These are phyloP conservation scores for Hyparrhenia diplandra DNA, from an alignment of 176 grass and related monocot genomes.

Conservation along the genomic window DNA sequence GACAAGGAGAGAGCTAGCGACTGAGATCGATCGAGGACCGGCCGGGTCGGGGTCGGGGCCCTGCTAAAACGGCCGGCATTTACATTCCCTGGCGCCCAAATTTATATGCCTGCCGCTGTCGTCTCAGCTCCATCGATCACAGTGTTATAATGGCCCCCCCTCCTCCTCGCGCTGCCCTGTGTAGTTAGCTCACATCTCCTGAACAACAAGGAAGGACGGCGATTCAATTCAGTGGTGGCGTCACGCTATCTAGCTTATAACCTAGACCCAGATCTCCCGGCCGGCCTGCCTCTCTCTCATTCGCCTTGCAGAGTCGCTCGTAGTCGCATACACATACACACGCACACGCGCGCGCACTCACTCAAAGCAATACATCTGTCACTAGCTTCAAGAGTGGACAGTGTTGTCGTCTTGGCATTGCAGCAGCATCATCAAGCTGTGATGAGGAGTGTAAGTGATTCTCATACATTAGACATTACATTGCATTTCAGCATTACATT, in stretches of 20 bases:
- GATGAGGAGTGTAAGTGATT: constrained; percentile 16
- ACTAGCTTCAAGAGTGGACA: neutral
- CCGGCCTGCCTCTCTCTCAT: too few relatives aligned
- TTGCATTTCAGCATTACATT: too few relatives aligned
- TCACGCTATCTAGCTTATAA: neutral
- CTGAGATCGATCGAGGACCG: too few relatives aligned
- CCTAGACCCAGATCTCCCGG: too few relatives aligned
- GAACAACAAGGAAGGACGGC: neutral
- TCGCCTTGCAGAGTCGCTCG: too few relatives aligned
- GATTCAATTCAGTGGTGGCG: neutral
- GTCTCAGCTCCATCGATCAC: neutral
- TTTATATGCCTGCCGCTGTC: constrained; percentile 1
- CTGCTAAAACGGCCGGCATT: neutral
- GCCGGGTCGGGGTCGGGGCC: too few relatives aligned
- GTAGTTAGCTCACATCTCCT: neutral
- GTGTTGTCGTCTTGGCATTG: neutral
- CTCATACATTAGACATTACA: neutral
- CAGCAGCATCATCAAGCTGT: neutral
- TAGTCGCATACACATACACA: too few relatives aligned
- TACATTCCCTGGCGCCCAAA: constrained; percentile 6
- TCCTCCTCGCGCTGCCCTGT: too few relatives aligned
- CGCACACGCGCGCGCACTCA: too few relatives aligned
- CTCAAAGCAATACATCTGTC: neutral
- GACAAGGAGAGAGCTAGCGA: too few relatives aligned
- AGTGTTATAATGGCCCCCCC: too few relatives aligned